Conservation (phyloP, 2,329 filamentous ascomycete genomes). For the Cladosporium oxysporum region DNA sequence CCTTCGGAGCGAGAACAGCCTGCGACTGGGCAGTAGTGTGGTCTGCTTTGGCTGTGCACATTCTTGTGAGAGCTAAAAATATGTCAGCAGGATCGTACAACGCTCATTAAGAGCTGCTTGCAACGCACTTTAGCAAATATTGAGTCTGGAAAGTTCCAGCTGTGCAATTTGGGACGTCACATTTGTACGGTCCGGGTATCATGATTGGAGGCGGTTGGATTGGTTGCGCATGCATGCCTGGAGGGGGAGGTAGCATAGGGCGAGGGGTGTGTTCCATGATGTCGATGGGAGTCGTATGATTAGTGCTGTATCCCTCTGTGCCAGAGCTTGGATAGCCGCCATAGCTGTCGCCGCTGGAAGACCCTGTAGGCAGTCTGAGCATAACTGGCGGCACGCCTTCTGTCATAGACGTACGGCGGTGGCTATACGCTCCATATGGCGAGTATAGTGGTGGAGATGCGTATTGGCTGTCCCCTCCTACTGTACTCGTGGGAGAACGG, state of each 20-base stretch:
- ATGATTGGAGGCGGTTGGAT: constrained; percentile 29
- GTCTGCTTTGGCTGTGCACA: constrained; percentile 63
- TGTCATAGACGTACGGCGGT: constrained; percentile 28
- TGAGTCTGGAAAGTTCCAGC: constrained; percentile 76
- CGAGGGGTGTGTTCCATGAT: constrained; percentile 35
- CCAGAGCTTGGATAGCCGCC: constrained; percentile 31
- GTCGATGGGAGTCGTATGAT: constrained; percentile 39
- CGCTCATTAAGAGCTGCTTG: neutral
- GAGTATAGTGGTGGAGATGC: constrained; percentile 28
- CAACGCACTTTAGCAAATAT: constrained; percentile 68
- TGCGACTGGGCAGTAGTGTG: constrained; percentile 63
- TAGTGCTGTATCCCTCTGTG: constrained; percentile 38
- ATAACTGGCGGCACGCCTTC: constrained; percentile 23
- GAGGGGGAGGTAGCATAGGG: constrained; percentile 35
- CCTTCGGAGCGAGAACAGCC: constrained; percentile 60
- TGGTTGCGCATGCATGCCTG: constrained; percentile 34
- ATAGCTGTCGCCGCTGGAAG: constrained; percentile 37
- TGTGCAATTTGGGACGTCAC: constrained; percentile 64
- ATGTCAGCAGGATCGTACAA: constrained; percentile 6
- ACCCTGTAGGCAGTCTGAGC: constrained; percentile 31
- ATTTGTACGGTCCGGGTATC: constrained; percentile 55
- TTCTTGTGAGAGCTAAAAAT: constrained; percentile 66
- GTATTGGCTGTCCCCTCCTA: constrained; percentile 30
- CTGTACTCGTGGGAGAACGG: constrained; percentile 32
- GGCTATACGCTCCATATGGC: constrained; percentile 22